phyloP scores from a whole-genome alignment of 768 basidiomycete species.

The Tylopilus rubrobrunneus region DNA sequence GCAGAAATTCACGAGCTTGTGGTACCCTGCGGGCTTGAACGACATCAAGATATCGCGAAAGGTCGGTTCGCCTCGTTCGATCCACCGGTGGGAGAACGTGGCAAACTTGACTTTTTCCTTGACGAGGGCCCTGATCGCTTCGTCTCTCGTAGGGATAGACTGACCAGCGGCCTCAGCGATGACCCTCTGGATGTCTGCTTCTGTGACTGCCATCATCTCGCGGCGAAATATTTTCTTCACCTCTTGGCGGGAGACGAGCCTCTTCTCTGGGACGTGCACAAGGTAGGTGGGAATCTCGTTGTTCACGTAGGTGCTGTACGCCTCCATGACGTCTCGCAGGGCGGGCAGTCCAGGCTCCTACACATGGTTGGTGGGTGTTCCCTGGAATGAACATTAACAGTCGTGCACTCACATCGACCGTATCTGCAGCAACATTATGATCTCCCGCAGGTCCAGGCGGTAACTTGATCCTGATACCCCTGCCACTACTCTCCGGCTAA shows the following conservation, averaged over 20 bases:
- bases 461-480: slow-evolving; percentile 19
- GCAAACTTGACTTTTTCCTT: slow-evolving; percentile 26
- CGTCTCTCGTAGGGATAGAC: slow-evolving; percentile 26
- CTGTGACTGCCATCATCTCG: slow-evolving; percentile 23
- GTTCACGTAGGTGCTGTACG: slow-evolving; percentile 22
- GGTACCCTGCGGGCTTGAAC: slow-evolving; percentile 24
- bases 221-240: slow-evolving; percentile 30
- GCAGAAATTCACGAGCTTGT: slow-evolving; percentile 25
- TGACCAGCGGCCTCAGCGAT: slow-evolving; percentile 17
- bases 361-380: neutral
- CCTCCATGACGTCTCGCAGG: slow-evolving; percentile 25
- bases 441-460: slow-evolving; percentile 16
- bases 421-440: neutral
- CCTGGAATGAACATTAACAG: neutral
- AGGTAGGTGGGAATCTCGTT: slow-evolving; percentile 30
- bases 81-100: slow-evolving; percentile 28
- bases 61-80: slow-evolving; percentile 28
- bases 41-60: slow-evolving; percentile 31
- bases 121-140: slow-evolving; percentile 22
- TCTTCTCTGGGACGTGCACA: slow-evolving; percentile 24
- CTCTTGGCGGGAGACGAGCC: slow-evolving; percentile 28
- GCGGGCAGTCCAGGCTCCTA: slow-evolving; percentile 15
- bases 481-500: slow-evolving; percentile 25
- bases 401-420: slow-evolving; percentile 10
- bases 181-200: slow-evolving; percentile 19